Evolutionary conservation across 352 stramenopile species (phyloP).

Genomic region (Globisporangium nodosum): DNA sequence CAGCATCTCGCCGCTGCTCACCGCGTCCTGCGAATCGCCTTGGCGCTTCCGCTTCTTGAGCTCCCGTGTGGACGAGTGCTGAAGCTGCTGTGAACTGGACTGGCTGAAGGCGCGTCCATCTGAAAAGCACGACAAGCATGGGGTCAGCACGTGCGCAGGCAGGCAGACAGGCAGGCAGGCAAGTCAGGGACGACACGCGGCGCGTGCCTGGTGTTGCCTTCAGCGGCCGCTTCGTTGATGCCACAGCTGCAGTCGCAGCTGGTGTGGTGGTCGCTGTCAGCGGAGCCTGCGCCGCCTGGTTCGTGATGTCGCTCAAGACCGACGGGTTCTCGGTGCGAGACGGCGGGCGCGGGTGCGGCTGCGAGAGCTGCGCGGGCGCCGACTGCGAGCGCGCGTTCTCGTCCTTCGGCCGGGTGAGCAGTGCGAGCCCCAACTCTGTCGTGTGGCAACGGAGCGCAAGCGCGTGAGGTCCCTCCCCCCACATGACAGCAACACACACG

Average conservation of each 20-base stretch:
- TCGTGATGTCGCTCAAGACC: constrained; percentile 62
- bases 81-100: background rate
- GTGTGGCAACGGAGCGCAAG: background rate
- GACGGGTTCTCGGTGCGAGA: constrained; percentile 16
- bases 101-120: constrained; percentile 2
- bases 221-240: constrained; percentile 6
- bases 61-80: background rate
- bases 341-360: constrained; percentile 11
- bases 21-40: constrained; percentile 3
- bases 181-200: too few relatives aligned
- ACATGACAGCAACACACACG: background rate
- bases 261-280: background rate
- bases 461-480: background rate
- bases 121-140: background rate
- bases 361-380: constrained; percentile 5
- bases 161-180: too few relatives aligned
- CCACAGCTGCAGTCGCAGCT: background rate
- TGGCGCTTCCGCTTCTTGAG: constrained; percentile 9
- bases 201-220: background rate
- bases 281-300: constrained; percentile 21
- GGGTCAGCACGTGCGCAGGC: background rate
- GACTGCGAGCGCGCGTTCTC: constrained; percentile 13
- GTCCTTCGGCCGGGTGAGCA: constrained; percentile 2
- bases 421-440: background rate
- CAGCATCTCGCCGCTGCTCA: constrained; percentile 1